phyloP scores from a whole-genome alignment of 176 grass and related monocot species.

The Oryza nivara region DNA sequence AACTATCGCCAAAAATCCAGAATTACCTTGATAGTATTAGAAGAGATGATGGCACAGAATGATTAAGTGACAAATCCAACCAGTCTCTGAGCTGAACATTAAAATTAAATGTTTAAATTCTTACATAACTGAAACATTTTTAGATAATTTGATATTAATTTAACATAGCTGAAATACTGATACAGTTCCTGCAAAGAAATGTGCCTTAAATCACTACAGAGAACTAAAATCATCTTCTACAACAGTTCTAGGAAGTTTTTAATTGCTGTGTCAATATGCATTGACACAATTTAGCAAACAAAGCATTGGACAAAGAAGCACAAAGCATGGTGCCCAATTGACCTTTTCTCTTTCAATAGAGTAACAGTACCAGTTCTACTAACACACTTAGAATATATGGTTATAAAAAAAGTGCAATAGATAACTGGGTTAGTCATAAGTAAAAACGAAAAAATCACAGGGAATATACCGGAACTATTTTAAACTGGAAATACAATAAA shows the following conservation, averaged over 20 bases:
- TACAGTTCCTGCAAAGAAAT: background rate
- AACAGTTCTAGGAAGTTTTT: background rate
- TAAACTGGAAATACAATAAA: constrained; percentile 21
- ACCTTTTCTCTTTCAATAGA: background rate
- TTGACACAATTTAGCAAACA: background rate
- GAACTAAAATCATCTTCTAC: background rate
- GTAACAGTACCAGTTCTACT: constrained; percentile 15
- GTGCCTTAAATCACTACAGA: background rate
- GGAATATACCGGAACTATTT: constrained; percentile 19
- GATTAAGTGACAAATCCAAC: constrained; percentile 84
- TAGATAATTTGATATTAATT: background rate
- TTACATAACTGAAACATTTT: background rate
- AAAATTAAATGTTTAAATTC: constrained; percentile 29
- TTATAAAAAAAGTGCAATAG: background rate
- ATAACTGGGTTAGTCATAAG: background rate
- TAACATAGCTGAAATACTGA: background rate
- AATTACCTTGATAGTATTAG: constrained; percentile 83
- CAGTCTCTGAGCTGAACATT: constrained; percentile 66
- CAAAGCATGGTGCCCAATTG: background rate
- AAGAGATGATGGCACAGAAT: constrained; percentile 74
- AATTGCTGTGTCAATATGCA: background rate
- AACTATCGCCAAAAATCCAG: constrained; percentile 2
- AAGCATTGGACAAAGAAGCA: constrained; percentile 15
- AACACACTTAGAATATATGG: constrained; percentile 2
- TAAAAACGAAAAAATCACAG: constrained; percentile 17